phyloP scores from a whole-genome alignment of 208 protist genomes.

The Acanthamoeba sp. region DNA sequence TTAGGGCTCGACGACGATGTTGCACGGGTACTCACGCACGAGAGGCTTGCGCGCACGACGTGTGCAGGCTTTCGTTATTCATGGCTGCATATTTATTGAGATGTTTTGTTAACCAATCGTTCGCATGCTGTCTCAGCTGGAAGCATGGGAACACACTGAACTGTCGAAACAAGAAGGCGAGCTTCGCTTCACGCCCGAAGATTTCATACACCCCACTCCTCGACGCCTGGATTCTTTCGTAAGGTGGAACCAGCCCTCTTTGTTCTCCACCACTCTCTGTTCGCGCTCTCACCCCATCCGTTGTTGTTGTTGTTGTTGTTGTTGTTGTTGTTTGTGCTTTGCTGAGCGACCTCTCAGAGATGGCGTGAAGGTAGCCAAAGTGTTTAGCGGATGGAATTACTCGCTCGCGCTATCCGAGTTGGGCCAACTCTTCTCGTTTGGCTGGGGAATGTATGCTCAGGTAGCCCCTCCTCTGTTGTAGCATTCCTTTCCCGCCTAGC shows the following conservation, averaged over 20 bases:
- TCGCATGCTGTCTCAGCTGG: background rate
- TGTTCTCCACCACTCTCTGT: too few relatives aligned
- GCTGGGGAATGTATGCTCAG: constrained; percentile 66
- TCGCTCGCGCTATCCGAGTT: background rate
- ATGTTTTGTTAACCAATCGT: too few relatives aligned
- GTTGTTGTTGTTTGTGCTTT: too few relatives aligned
- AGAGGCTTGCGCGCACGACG: too few relatives aligned
- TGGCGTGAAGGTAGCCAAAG: background rate
- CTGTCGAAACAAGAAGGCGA: background rate
- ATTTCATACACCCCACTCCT: background rate
- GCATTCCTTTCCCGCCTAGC: background rate
- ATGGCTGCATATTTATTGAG: too few relatives aligned
- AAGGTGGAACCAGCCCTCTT: background rate
- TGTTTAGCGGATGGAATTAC: constrained; percentile 44
- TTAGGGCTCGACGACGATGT: constrained; percentile 22
- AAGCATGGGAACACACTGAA: background rate
- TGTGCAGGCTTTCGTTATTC: too few relatives aligned
- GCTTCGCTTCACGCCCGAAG: background rate
- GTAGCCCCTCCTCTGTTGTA: background rate
- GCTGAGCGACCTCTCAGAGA: too few relatives aligned
- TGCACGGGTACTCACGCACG: background rate
- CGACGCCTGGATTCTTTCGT: background rate
- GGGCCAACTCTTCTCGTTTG: constrained; percentile 46
- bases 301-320: too few relatives aligned
- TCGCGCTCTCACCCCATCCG: too few relatives aligned